These are phyloP conservation scores for Bathelium albidoporum DNA, from an alignment of 495 filamentous ascomycete species.

Conservation along the genomic window DNA sequence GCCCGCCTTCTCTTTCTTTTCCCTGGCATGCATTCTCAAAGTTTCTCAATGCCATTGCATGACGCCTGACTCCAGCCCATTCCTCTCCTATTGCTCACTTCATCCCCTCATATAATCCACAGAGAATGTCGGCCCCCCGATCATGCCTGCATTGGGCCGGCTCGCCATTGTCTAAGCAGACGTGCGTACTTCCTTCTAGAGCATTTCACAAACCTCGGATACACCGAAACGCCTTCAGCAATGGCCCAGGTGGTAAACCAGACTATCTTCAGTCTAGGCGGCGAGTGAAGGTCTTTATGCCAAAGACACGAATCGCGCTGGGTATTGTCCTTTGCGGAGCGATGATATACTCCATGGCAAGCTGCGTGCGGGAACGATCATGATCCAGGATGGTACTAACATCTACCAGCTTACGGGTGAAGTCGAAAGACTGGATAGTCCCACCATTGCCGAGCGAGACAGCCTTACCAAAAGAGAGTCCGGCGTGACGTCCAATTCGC, in stretches of 20 bases:
- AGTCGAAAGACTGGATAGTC: slow-evolving; percentile 40
- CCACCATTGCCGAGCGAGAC: slow-evolving; percentile 66
- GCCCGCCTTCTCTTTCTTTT: neutral
- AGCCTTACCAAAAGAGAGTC: slow-evolving; percentile 53
- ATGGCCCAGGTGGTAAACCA: neutral
- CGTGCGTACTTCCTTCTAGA: neutral
- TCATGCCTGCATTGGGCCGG: neutral
- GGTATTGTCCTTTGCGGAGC: slow-evolving; percentile 52
- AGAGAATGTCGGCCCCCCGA: neutral
- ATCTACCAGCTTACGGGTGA: slow-evolving; percentile 26
- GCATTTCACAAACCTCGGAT: neutral
- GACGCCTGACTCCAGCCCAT: neutral
- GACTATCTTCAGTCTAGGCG: neutral
- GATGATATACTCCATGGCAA: slow-evolving; percentile 60
- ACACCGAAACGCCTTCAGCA: neutral
- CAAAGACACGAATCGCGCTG: slow-evolving; percentile 42
- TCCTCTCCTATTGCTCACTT: neutral
- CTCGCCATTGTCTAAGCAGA: neutral
- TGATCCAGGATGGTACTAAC: neutral
- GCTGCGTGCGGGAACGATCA: neutral
- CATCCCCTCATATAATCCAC: neutral
- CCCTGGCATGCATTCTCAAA: neutral
- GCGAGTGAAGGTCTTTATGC: slow-evolving; percentile 14
- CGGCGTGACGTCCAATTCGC: slow-evolving; percentile 58
- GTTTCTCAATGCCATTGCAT: neutral